These are phyloP conservation scores for Aspergillus tanneri DNA, from an alignment of 2,329 filamentous ascomycete genomes.

Conservation along the genomic window DNA sequence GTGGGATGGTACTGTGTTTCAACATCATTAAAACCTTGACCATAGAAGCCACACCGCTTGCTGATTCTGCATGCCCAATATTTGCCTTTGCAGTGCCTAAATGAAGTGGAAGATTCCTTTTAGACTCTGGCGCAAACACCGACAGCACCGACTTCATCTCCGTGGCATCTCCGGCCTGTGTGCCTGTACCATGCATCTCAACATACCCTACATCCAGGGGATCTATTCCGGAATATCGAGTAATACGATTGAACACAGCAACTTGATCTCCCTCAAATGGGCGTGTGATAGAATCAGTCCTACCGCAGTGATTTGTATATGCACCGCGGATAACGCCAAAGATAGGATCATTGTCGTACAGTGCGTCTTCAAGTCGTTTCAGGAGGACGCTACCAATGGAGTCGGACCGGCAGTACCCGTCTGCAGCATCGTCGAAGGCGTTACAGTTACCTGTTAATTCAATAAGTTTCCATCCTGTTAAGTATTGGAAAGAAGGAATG, in stretches of 20 bases:
- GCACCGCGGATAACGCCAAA: slow-evolving; percentile 74
- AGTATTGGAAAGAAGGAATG: not conserved
- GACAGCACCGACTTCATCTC: slow-evolving; percentile 77
- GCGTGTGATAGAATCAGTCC: slow-evolving; percentile 79
- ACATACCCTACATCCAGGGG: slow-evolving; percentile 77
- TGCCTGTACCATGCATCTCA: slow-evolving; percentile 88
- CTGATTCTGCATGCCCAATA: slow-evolving; percentile 62
- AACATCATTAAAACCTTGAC: slow-evolving; percentile 43
- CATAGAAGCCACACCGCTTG: slow-evolving; percentile 51
- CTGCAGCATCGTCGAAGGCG: slow-evolving; percentile 76
- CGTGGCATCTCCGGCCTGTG: slow-evolving; percentile 73
- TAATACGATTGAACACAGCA: slow-evolving; percentile 66
- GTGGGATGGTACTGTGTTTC: slow-evolving; percentile 33
- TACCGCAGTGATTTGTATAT: slow-evolving; percentile 77
- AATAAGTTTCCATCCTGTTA: not conserved
- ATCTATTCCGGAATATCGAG: slow-evolving; percentile 71
- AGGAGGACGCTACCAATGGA: slow-evolving; percentile 71
- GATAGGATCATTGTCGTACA: slow-evolving; percentile 67
- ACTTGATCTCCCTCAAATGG: slow-evolving; percentile 77
- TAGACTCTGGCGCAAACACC: slow-evolving; percentile 55
- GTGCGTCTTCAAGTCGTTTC: slow-evolving; percentile 76
- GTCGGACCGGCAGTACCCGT: slow-evolving; percentile 81
- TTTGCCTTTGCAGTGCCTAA: slow-evolving; percentile 66
- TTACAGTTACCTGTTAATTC: slow-evolving; percentile 70
- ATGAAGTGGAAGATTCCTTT: slow-evolving; percentile 50